A percentile compares a stretch with the other conserved stretches of the same genome.
Conservation (phyloP, 2,329 filamentous ascomycete genomes). For the Sclerotinia glacialis region DNA sequence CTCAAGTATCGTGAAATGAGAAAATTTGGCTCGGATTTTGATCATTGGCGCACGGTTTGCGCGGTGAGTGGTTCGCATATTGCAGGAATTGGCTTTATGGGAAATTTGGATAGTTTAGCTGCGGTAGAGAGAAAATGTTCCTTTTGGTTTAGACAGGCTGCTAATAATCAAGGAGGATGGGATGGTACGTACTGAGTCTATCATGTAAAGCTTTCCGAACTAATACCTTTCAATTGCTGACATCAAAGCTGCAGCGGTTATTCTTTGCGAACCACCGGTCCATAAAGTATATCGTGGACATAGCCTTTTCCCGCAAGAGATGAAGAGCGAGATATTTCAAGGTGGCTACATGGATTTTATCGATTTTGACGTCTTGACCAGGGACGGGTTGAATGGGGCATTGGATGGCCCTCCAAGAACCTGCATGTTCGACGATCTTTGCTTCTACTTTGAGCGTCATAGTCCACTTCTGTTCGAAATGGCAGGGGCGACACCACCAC, state of each 20-base stretch:
- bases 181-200: conserved; percentile 6
- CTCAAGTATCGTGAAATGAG: conserved; percentile 25
- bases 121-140: conserved; percentile 15
- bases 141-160: conserved; percentile 11
- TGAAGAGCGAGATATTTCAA: conserved; percentile 10
- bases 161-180: neutral
- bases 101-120: conserved; percentile 1
- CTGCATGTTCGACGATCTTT: conserved; percentile 25
- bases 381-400: neutral
- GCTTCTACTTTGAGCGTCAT: conserved; percentile 23
- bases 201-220: neutral
- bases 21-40: conserved; percentile 17
- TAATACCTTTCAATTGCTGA: neutral
- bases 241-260: neutral
- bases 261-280: conserved; percentile 7
- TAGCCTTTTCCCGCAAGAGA: neutral
- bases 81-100: conserved; percentile 16
- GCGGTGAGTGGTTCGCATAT: conserved; percentile 20
- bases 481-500: neutral
- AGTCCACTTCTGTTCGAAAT: conserved; percentile 2
- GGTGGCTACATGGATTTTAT: conserved; percentile 9
- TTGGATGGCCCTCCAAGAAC: conserved; percentile 18
- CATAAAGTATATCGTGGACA: neutral
- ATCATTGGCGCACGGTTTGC: conserved; percentile 21
- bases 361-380: neutral